Evolutionary conservation across 306 rosid species (phyloP), one percentile per base, ranked within the genome.

Genomic region (Vicia faba): DNA sequence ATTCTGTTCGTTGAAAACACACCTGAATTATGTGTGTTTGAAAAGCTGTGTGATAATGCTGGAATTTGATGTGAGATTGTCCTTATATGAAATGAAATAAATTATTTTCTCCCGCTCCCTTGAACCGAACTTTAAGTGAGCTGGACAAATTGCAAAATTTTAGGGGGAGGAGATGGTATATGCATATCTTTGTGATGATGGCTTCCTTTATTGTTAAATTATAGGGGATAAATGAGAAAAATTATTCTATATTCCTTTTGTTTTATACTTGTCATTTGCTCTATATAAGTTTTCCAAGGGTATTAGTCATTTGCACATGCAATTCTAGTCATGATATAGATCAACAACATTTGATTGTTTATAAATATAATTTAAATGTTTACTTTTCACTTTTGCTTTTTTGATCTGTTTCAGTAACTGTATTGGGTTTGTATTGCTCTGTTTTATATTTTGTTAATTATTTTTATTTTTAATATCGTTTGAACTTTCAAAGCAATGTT

Each of bases 51-150:
- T 13, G 58, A 13, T 35, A 57, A 44, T 54, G 63, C 61, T 15
- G 41, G n/a, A 31, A 31, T 36, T 54, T 61, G 59, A 40, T 35
- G 61, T 28, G 62, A 48, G 39, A 29, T 5, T 43, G n/a, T 35
- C 62, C 65, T 51, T 51, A 25, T 56, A 15, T 56, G 56, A 70
- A 61, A 7, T 33, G 38, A 33, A 33, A 33, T 7, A 33, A 33
- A 51, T 60, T 43, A 15, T 31, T 8, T 14, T 19, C 23, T 55
- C 46, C 61, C 55, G 29, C 26, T 46, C 40, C 25, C 25, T 11
- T 35, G 29, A 78, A 60, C 54, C 43, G 48, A 53, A 46, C 59
- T 73, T 45, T 45, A 63, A 6, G 56, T 71, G 57, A 72, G 66
- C 46, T 35, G 35, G 50, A 19, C 18, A 55, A 55, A 13, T 55